A percentile compares a stretch with the other conserved stretches of the same genome.
Conservation (phyloP, 192 early-diverging fungal species). For the Entomortierella beljakovae region DNA sequence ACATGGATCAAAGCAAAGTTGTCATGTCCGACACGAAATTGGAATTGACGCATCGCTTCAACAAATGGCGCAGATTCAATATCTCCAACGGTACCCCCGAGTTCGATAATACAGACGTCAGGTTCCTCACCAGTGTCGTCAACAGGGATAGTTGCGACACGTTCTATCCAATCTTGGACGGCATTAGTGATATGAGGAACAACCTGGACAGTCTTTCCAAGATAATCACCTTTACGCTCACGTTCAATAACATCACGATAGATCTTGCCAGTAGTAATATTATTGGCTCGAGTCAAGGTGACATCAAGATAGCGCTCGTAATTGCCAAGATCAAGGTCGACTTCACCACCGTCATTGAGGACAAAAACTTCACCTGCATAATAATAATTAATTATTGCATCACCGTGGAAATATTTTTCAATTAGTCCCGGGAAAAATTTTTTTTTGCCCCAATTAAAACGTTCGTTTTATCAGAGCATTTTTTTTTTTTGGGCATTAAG, state of each 20-base stretch:
- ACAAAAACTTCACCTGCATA: conserved; percentile 96
- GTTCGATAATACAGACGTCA: conserved; percentile 97
- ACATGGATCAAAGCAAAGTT: conserved; percentile 99
- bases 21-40: conserved; percentile 98
- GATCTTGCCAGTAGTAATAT: conserved; percentile 99
- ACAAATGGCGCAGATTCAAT: conserved; percentile 99
- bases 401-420: too few relatives aligned
- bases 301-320: conserved; percentile 99
- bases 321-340: conserved; percentile 98
- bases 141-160: conserved; percentile 89
- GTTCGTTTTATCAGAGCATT: background rate
- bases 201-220: conserved; percentile 99
- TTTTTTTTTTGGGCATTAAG: background rate
- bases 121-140: conserved; percentile 84
- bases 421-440: background rate
- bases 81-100: conserved; percentile 99
- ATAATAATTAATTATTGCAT: background rate
- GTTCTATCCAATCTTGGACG: conserved; percentile 98
- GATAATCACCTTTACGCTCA: conserved; percentile 94
- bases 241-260: conserved; percentile 96
- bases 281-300: conserved; percentile 94
- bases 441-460: background rate
- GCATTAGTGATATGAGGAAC: conserved; percentile 98
- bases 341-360: conserved; percentile 97
- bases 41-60: conserved; percentile 99